Percentiles rank a stretch among this genome's conserved stretches.
phyloP scores from a whole-genome alignment of 2,329 filamentous ascomycete genomes.

The Xylariaceae sp. region DNA sequence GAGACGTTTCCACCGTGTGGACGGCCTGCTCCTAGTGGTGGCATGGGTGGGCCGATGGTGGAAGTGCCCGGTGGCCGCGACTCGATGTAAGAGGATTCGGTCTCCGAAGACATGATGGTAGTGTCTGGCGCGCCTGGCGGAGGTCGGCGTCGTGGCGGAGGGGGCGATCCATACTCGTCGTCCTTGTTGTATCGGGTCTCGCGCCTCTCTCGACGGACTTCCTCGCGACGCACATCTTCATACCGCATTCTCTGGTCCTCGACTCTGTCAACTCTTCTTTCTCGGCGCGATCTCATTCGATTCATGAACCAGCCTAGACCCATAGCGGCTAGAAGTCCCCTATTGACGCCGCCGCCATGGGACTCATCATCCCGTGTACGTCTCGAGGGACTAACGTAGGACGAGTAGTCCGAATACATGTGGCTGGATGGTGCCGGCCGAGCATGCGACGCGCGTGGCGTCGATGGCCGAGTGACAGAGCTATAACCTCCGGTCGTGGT shows the following conservation, averaged over 20 bases:
- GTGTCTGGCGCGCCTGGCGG: slow-evolving; percentile 27
- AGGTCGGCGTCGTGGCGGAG: slow-evolving; percentile 34
- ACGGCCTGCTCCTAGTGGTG: slow-evolving; percentile 32
- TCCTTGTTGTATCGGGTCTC: slow-evolving; percentile 33
- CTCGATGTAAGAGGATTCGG: slow-evolving; percentile 39
- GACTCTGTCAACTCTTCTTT: slow-evolving; percentile 44
- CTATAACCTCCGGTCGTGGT: slow-evolving; percentile 43
- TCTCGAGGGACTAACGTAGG: slow-evolving; percentile 58
- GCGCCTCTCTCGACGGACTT: slow-evolving; percentile 33
- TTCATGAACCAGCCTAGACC: slow-evolving; percentile 65
- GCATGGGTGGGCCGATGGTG: slow-evolving; percentile 35
- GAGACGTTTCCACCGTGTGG: slow-evolving; percentile 22
- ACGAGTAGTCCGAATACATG: slow-evolving; percentile 54
- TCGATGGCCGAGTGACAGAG: slow-evolving; percentile 42
- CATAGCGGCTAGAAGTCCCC: slow-evolving; percentile 55
- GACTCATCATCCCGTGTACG: slow-evolving; percentile 42
- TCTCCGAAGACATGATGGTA: slow-evolving; percentile 29
- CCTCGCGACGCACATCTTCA: slow-evolving; percentile 48
- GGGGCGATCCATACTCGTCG: slow-evolving; percentile 54
- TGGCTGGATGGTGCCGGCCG: slow-evolving; percentile 41
- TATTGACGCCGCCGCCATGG: slow-evolving; percentile 46
- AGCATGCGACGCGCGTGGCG: slow-evolving; percentile 44
- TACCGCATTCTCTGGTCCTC: slow-evolving; percentile 45
- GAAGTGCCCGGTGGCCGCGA: slow-evolving; percentile 33
- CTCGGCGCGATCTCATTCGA: slow-evolving; percentile 55